Base-by-base conservation (phyloP, 768 basidiomycete species). In the Phanerochaete sordida region DNA sequence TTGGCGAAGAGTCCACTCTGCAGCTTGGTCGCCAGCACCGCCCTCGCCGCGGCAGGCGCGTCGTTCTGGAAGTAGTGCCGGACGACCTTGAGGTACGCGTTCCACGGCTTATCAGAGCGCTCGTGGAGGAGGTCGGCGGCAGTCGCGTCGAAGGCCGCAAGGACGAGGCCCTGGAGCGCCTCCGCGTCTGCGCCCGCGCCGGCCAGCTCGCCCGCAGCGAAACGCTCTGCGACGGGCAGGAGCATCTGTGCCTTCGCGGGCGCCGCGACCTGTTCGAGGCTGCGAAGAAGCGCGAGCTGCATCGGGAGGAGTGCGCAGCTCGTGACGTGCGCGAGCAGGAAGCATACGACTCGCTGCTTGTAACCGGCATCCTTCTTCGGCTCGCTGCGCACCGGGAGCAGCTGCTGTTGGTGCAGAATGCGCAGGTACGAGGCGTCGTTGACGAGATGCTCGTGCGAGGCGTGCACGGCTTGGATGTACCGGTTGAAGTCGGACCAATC, bases 251-350 rank as follows among this genome's bases (percentile, higher is more conserved):
- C 73, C 62, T 84, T 81, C 50, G 69, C 70, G 65, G 62, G 70
- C 66, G 85, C 83, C 3, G 81, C 75, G 39, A 90, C 75, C 9
- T 75, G 73, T 27, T 76, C 67, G 11, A 84, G 57, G 33, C 76
- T 73, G 4, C 64, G 73, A 19, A 98, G 76, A 0, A 98, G 72
- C 12, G 74, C 68, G 12, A 83, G 68, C 61, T 86, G 84, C 19
- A 82, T 78, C 0, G 66, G 59, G 2, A 81, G 71, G 2, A 82
- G 68, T 1, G 77, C 72, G 63, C 89, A 81, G 3, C 84, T 81
- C 49, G 81, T 79, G 63, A 89, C 77, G 69, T 98, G 95, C 1
- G 95, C 95, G 6, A 91, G 74, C 0, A 97, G 71, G 71, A 82
- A 94, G 68, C 88, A 92, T 44, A 91, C 67, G 45, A 95, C 75